phyloP scores from a whole-genome alignment of 2,329 filamentous ascomycete species.

The Alternaria sp. region DNA sequence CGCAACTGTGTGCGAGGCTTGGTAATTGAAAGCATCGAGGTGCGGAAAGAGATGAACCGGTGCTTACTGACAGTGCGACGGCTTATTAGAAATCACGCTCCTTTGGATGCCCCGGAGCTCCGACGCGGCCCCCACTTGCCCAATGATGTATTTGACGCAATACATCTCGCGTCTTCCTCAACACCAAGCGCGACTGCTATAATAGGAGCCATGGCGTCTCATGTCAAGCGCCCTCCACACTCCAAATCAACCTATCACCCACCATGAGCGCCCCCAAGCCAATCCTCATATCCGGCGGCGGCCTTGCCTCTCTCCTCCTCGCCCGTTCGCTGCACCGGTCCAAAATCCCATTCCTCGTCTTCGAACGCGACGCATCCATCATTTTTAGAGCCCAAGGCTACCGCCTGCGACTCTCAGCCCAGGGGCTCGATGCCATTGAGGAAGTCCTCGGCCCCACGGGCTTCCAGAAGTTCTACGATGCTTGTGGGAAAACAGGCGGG shows the following conservation, averaged over 20 bases:
- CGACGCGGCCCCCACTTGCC: not conserved
- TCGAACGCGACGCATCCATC: constrained; percentile 57
- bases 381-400: constrained; percentile 70
- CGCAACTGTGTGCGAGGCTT: not conserved
- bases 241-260: not conserved
- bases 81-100: constrained; percentile 9
- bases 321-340: constrained; percentile 41
- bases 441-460: constrained; percentile 60
- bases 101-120: not conserved
- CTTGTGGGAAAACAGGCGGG: constrained; percentile 68
- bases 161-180: constrained; percentile 1
- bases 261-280: constrained; percentile 45
- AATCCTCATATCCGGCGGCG: constrained; percentile 52
- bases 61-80: not conserved
- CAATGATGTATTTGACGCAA: not conserved
- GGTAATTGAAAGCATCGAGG: not conserved
- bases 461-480: constrained; percentile 66
- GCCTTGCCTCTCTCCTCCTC: constrained; percentile 44
- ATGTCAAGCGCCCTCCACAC: not conserved
- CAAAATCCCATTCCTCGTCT: constrained; percentile 46
- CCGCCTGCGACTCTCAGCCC: constrained; percentile 64
- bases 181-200: constrained; percentile 4
- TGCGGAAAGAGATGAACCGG: not conserved
- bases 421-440: constrained; percentile 69
- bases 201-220: constrained; percentile 8